Percentiles rank a stretch among this genome's conserved stretches.
phyloP scores from a whole-genome alignment of 1,139 yeast genomes.

The Suhomyces coccinellae region DNA sequence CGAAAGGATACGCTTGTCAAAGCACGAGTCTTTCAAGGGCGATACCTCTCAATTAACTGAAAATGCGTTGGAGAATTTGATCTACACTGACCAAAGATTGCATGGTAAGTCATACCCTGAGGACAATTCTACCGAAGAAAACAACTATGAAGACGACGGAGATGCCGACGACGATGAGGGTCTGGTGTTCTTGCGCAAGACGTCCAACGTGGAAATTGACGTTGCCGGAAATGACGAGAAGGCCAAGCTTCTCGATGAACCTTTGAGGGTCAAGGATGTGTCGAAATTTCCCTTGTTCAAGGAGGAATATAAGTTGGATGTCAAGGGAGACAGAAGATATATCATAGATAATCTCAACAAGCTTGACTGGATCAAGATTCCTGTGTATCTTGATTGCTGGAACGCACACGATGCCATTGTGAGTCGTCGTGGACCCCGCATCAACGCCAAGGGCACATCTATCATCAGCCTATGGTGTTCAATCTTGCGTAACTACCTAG shows the following conservation, averaged over 20 bases:
- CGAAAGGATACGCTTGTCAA: constrained; percentile 27
- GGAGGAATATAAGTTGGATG: constrained; percentile 31
- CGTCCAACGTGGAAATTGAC: constrained; percentile 23
- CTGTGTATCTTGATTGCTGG: constrained; percentile 62
- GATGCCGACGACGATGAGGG: constrained; percentile 15
- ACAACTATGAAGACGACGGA: constrained; percentile 14
- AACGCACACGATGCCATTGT: constrained; percentile 76
- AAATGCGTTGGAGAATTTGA: constrained; percentile 38
- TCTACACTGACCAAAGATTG: constrained; percentile 40
- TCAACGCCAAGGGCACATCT: constrained; percentile 56
- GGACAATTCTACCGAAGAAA: constrained; percentile 12
- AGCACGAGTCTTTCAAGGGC: constrained; percentile 44
- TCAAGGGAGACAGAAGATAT: constrained; percentile 40
- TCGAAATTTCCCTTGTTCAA: constrained; percentile 32
- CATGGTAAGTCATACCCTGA: constrained; percentile 10
- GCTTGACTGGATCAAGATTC: constrained; percentile 65
- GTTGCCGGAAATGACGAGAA: constrained; percentile 29
- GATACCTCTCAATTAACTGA: constrained; percentile 44
- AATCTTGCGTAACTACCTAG: constrained; percentile 38
- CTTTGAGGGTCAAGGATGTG: constrained; percentile 23
- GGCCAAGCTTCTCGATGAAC: constrained; percentile 19
- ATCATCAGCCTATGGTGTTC: constrained; percentile 54
- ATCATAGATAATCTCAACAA: constrained; percentile 54
- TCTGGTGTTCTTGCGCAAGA: constrained; percentile 3
- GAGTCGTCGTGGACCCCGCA: constrained; percentile 61